phyloP scores from a whole-genome alignment of 805 yeast species.

The Starmera pachycereana region DNA sequence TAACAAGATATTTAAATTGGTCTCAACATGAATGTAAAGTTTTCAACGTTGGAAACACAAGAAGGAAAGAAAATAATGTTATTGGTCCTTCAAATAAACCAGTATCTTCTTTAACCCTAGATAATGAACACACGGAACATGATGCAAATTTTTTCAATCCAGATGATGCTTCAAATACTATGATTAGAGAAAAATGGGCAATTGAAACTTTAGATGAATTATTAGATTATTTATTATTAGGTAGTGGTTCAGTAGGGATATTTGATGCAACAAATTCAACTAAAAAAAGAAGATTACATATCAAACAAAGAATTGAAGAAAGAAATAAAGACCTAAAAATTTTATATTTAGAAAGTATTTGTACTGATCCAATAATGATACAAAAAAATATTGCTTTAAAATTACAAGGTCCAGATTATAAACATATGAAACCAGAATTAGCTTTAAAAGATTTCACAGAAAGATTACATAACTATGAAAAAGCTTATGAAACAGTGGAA shows the following conservation, averaged over 20 bases:
- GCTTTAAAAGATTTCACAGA: conserved; percentile 79
- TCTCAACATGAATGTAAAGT: conserved; percentile 83
- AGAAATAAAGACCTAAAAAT: conserved; percentile 62
- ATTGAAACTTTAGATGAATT: conserved; percentile 83
- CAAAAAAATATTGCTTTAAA: conserved; percentile 80
- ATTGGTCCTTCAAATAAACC: conserved; percentile 68
- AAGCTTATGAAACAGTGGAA: conserved; percentile 84
- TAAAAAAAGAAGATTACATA: conserved; percentile 47
- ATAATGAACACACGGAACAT: conserved; percentile 30
- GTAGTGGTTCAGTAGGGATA: conserved; percentile 86
- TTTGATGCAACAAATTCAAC: conserved; percentile 82
- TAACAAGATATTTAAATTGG: conserved; percentile 88
- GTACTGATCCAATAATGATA: conserved; percentile 69
- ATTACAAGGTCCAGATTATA: conserved; percentile 88
- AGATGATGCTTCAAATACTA: conserved; percentile 50
- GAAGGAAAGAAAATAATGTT: conserved; percentile 56
- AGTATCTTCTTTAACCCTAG: conserved; percentile 30
- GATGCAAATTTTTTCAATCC: conserved; percentile 84
- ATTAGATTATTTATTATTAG: conserved; percentile 68
- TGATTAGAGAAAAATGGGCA: conserved; percentile 89
- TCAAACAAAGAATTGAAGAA: conserved; percentile 45
- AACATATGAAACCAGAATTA: conserved; percentile 66
- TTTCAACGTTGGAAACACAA: conserved; percentile 92
- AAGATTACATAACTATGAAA: conserved; percentile 73
- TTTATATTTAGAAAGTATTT: conserved; percentile 75